These are phyloP conservation scores for Acrodontium crateriforme DNA, from an alignment of 2,329 filamentous ascomycete species.

Conservation along the genomic window DNA sequence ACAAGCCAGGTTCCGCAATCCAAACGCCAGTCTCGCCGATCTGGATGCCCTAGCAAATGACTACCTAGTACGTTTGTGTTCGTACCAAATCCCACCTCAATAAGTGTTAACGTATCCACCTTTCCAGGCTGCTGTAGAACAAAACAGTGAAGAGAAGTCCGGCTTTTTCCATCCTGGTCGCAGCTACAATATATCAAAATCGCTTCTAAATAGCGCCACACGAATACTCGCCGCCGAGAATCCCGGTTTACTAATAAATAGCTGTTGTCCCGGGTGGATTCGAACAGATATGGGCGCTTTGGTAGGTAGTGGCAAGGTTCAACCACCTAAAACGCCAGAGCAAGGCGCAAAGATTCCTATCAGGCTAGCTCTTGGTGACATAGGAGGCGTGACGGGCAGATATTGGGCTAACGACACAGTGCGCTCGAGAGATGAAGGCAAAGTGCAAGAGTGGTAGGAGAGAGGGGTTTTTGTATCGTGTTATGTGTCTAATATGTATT, in stretches of 20 bases:
- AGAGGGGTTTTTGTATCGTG: no score
- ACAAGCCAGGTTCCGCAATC: constrained; percentile 14
- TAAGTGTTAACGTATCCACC: background rate
- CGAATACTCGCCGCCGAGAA: constrained; percentile 19
- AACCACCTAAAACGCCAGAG: constrained; percentile 22
- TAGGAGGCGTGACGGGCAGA: constrained; percentile 20
- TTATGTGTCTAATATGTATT: no score
- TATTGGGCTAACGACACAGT: constrained; percentile 25
- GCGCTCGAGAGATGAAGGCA: constrained; percentile 16
- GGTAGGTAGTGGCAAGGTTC: constrained; percentile 10
- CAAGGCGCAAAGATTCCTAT: constrained; percentile 24
- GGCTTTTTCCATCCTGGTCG: constrained; percentile 17
- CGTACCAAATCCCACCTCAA: no score
- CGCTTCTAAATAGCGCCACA: constrained; percentile 22
- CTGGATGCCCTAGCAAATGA: constrained; percentile 19
- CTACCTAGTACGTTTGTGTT: constrained; percentile 11
- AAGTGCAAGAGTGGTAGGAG: constrained; percentile 22
- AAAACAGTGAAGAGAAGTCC: constrained; percentile 10
- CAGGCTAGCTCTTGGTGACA: constrained; percentile 22
- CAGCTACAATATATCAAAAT: constrained; percentile 23
- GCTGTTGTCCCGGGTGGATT: constrained; percentile 26
- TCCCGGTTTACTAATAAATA: constrained; percentile 20
- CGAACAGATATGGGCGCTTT: constrained; percentile 24
- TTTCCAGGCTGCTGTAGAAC: constrained; percentile 8
- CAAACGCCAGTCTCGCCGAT: constrained; percentile 10